Evolutionary conservation across 2,329 filamentous ascomycete genomes (phyloP), one percentile per base, ranked within the genome.

Genomic region (Zasmidium cellare): DNA sequence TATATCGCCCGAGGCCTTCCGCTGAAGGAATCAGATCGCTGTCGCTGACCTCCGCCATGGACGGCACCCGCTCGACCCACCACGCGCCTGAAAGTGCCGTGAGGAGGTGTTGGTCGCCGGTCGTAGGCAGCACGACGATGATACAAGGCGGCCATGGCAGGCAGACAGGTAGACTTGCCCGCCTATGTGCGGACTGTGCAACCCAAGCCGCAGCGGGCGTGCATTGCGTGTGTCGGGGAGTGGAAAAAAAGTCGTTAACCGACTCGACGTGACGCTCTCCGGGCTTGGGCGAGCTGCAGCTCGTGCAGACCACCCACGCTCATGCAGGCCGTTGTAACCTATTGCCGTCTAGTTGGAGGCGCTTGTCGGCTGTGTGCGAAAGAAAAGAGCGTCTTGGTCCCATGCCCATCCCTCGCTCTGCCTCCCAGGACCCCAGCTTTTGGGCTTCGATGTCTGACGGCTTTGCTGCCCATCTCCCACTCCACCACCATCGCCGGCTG

Each of bases 381-480:
- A 41, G 35, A 51, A 46, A 50, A 51, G 53, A 56, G 46, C 22
- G 19, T 46, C 52, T n/a, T n/a, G n/a, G n/a, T n/a, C n/a, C n/a
- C n/a, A n/a, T 11, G 25, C 6, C 25, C 25, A 11, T 28, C 25
- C 25, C 25, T 28, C 25, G 25, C 25, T 28, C 45, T 35, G 19
- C 47, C 45, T 50, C 35, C 25, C 53, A 54, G 45, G 46, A 25
- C 49, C 54, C 50, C 50, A 56, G 55, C 47, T 48, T 51, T 55
- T 53, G 44, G 54, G 45, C 41, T 47, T 19, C 50, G 35, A 41
- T 41, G 55, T 56, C 52, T 61, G 52, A 56, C 53, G 47, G 52
- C 24, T 60, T n/a, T 57, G 58, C 19, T 60, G 58, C 58, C 58
- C 51, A 52, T 51, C 49, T 14, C 7, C 35, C 35, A 16, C 11